Percentiles rank a stretch among this genome's conserved stretches.
Conservation (phyloP, 345 rosid species). For the Bruguiera parviflora region DNA sequence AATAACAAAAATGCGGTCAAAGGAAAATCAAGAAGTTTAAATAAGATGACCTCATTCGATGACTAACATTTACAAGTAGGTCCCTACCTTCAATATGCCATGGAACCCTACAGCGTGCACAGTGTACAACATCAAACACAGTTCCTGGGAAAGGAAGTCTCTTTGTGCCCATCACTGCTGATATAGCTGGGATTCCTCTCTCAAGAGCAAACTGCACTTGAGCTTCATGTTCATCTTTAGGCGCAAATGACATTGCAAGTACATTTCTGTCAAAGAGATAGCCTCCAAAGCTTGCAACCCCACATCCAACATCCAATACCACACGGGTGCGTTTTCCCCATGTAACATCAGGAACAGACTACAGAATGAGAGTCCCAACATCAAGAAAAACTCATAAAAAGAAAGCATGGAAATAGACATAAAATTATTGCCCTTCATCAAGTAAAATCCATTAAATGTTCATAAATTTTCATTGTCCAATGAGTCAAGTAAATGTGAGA, state of each 20-base stretch:
- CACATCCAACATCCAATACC: slow-evolving; percentile 96
- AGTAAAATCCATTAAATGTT: not conserved
- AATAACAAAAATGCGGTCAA: not conserved
- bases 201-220: slow-evolving; percentile 98
- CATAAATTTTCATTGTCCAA: not conserved
- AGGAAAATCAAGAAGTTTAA: not conserved
- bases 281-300: slow-evolving; percentile 99
- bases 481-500: not conserved
- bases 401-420: not conserved
- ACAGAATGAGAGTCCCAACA: slow-evolving; percentile 27
- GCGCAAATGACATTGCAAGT: slow-evolving; percentile 89
- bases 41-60: not conserved
- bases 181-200: slow-evolving; percentile 95
- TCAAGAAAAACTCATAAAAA: not conserved
- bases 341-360: slow-evolving; percentile 75
- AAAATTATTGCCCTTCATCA: not conserved
- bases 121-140: slow-evolving; percentile 90
- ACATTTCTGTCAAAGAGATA: slow-evolving; percentile 87
- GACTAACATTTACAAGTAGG: not conserved
- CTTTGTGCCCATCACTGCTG: slow-evolving; percentile 97
- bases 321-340: slow-evolving; percentile 92
- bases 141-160: slow-evolving; percentile 92
- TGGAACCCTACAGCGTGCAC: slow-evolving; percentile 99
- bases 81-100: slow-evolving; percentile 96
- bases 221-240: slow-evolving; percentile 99